Evolutionary conservation across 768 basidiomycete species (phyloP).

Genomic region (Cytidiella melzeri): DNA sequence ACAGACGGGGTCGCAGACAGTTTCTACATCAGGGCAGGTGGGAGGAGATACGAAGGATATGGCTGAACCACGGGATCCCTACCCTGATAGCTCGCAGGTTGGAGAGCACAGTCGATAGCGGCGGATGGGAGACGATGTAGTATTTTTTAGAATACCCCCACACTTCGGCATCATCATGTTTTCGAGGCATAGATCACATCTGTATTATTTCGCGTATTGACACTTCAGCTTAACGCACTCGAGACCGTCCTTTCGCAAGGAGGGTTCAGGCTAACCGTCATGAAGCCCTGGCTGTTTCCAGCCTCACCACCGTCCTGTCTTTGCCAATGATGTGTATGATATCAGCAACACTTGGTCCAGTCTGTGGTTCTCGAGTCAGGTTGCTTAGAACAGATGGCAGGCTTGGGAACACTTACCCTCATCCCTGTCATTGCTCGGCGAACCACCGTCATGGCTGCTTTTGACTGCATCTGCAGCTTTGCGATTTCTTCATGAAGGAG

Average conservation of each 20-base stretch:
- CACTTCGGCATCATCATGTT: no score
- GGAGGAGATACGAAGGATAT: constrained; percentile 88
- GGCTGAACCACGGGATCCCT: constrained; percentile 88
- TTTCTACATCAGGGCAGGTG: constrained; percentile 78
- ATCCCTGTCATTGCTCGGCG: constrained; percentile 76
- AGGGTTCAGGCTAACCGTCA: no score
- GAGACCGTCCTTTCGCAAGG: no score
- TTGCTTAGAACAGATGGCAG: neutral
- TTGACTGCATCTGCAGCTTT: constrained; percentile 34
- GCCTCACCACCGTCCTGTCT: constrained; percentile 22
- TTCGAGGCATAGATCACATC: no score
- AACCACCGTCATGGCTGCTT: constrained; percentile 63
- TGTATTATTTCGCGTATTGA: no score
- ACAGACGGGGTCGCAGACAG: constrained; percentile 82
- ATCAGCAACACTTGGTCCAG: constrained; percentile 28
- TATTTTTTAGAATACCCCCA: no score
- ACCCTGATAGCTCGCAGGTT: constrained; percentile 85
- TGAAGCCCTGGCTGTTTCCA: constrained; percentile 11
- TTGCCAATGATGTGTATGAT: constrained; percentile 24
- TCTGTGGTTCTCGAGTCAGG: constrained; percentile 14
- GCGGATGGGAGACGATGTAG: constrained; percentile 89
- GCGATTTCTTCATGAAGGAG: constrained; percentile 41
- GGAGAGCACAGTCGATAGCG: constrained; percentile 80
- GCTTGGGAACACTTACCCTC: constrained; percentile 45
- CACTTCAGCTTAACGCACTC: no score